A percentile compares a stretch with the other conserved stretches of the same genome.
phyloP scores from a whole-genome alignment of 331 rosid genomes.

The Spiraea crenata region DNA sequence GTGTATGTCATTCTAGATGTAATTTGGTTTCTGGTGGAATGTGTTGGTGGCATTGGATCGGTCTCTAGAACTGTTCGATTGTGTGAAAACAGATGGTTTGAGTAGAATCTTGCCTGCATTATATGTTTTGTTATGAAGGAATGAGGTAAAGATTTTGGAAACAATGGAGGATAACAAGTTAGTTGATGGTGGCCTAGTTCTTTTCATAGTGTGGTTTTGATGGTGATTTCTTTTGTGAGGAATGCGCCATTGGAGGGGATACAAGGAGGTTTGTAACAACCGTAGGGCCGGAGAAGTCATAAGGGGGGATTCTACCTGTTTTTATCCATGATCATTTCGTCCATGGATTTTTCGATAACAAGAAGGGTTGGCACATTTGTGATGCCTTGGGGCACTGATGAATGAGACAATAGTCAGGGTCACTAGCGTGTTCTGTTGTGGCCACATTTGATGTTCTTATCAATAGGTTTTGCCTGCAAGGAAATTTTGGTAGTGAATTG shows the following conservation, averaged over 20 bases:
- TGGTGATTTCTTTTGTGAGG: not conserved
- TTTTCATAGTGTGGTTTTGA: not conserved
- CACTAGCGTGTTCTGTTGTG: not conserved
- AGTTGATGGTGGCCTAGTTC: not conserved
- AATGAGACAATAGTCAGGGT: not conserved
- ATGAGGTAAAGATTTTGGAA: not conserved
- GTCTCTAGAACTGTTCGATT: not conserved
- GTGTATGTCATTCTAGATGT: not conserved
- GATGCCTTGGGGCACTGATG: not conserved
- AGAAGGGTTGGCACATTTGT: not conserved
- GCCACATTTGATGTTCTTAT: not conserved
- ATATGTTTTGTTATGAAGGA: not conserved
- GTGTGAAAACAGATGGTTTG: not conserved
- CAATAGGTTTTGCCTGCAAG: not conserved
- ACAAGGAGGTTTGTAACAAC: not conserved
- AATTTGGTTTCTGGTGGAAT: not conserved
- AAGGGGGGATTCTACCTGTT: not conserved
- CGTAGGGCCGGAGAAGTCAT: not conserved
- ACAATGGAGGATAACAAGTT: not conserved
- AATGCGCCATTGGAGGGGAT: not conserved
- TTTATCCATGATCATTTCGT: not conserved
- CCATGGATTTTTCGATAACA: not conserved
- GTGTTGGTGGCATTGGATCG: not conserved
- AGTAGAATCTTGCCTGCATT: not conserved
- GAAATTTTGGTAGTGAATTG: not conserved